Evolutionary conservation across 2,329 filamentous ascomycete species (phyloP).

Genomic region (Botrytis hyacinthi): DNA sequence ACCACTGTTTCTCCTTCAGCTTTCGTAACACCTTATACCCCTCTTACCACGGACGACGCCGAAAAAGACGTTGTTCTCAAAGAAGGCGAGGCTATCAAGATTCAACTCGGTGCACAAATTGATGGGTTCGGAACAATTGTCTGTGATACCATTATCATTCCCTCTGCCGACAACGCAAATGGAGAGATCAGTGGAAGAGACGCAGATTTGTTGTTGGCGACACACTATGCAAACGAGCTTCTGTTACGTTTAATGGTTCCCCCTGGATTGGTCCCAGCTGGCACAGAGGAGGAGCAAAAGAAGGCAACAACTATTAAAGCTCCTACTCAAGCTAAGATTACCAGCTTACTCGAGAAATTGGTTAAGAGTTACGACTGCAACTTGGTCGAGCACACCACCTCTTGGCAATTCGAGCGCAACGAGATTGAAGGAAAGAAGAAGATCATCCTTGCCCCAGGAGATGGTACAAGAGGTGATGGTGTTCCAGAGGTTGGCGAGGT

Average conservation of each 20-base stretch:
- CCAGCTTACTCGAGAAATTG: conserved; percentile 83
- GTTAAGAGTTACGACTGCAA: conserved; percentile 88
- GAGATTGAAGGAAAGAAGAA: conserved; percentile 96
- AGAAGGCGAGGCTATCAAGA: conserved; percentile 86
- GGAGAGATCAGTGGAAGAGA: conserved; percentile 70
- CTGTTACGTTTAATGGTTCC: conserved; percentile 88
- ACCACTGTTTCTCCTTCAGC: conserved; percentile 92
- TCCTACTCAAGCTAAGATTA: conserved; percentile 83
- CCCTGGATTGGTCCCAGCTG: conserved; percentile 77
- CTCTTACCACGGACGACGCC: conserved; percentile 78
- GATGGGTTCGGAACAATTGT: conserved; percentile 96
- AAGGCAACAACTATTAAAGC: conserved; percentile 82
- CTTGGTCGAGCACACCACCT: conserved; percentile 95
- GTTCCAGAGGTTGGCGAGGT: conserved; percentile 85
- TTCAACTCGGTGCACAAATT: conserved; percentile 98
- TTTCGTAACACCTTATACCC: conserved; percentile 95
- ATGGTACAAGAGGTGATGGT: conserved; percentile 89
- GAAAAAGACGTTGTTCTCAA: conserved; percentile 81
- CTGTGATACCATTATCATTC: conserved; percentile 84
- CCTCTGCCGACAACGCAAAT: conserved; percentile 56
- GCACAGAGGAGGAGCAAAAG: conserved; percentile 92
- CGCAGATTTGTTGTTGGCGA: conserved; percentile 87
- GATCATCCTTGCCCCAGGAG: conserved; percentile 85
- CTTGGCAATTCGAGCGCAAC: conserved; percentile 93
- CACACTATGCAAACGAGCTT: conserved; percentile 93